Base-by-base conservation (phyloP, 331 rosid genomes). In the Pyracantha coccinea region DNA sequence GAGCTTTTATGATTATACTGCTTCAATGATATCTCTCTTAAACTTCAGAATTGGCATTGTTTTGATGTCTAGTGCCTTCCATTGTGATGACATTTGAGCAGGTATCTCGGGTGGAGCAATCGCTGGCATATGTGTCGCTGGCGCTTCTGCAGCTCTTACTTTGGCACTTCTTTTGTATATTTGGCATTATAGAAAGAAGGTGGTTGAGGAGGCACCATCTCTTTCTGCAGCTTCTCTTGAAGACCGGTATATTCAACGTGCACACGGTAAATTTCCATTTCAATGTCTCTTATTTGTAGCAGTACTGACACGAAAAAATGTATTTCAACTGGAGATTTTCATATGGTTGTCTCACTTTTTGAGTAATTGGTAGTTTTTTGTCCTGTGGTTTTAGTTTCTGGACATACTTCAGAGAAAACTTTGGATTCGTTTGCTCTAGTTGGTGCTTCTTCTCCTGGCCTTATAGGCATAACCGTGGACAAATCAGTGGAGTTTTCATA, bases 401-500 rank as follows among this genome's bases (percentile, higher is more conserved):
- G 75, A 55, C 81, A 73, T 70, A 68, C 75, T 64, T 77, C 52
- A 4, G 71, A 84, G 84, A 84, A 70, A 74, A 80, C 87, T 32
- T 38, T 81, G 1, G 78, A 86, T 15, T 55, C 82, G 72, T 78
- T 72, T 75, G 83, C 70, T 54, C 75, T 77, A 28, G 33, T 28
- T 53, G 68, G 71, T 29, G 79, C 77, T 77, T 65, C 72, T 60
- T 78, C 80, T 55, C 77, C 78, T 12, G 81, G 75, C 10, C 61
- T 85, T 28, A 66, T 89, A 6, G 90, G 86, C 69, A 83, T 94
- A 78, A 87, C 92, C 28, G 93, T 91, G 76, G 96, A 90, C 57
- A 91, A 91, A 82, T 94, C 97, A 5, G 93, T 90, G 66, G 98
- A 88, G 72, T 94, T 94, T 85, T 86, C 96, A 53, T 90, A 85